Evolutionary conservation across 805 yeast species (phyloP).

Genomic region (Cyberlindnera americana): DNA sequence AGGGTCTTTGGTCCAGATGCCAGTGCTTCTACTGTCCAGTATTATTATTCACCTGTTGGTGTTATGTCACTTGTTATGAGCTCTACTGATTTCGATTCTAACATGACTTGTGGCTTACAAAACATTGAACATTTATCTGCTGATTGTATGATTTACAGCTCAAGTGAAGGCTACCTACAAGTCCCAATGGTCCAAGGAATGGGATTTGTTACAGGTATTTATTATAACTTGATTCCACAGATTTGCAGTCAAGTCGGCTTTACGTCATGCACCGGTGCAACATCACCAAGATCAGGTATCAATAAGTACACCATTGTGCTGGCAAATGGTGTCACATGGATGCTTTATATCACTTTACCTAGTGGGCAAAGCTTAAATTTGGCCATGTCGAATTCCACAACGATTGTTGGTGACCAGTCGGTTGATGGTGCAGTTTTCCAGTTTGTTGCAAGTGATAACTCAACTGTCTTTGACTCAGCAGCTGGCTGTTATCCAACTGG

Average conservation of each 20-base stretch:
- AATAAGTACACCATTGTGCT: constrained; percentile 53
- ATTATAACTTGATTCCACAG: constrained; percentile 48
- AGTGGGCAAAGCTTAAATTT: constrained; percentile 32
- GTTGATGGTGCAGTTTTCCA: constrained; percentile 55
- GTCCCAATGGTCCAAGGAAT: constrained; percentile 75
- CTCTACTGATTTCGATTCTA: constrained; percentile 38
- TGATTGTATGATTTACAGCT: constrained; percentile 27
- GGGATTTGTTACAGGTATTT: constrained; percentile 74
- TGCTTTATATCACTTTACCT: constrained; percentile 57
- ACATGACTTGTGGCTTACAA: constrained; percentile 27
- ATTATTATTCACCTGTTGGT: constrained; percentile 65
- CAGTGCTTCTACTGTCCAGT: constrained; percentile 46
- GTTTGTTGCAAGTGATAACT: constrained; percentile 51
- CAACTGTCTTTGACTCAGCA: constrained; percentile 46
- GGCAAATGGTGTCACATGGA: constrained; percentile 59
- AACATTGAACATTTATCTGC: constrained; percentile 34
- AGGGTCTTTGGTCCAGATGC: constrained; percentile 70
- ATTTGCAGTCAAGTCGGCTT: constrained; percentile 66
- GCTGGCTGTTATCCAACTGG: constrained; percentile 60
- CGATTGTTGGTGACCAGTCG: constrained; percentile 41
- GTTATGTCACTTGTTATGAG: constrained; percentile 55
- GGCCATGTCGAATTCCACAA: constrained; percentile 31
- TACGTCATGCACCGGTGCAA: constrained; percentile 40
- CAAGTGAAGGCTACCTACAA: constrained; percentile 37
- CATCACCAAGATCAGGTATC: constrained; percentile 38